A percentile compares a stretch with the other conserved stretches of the same genome.
Evolutionary conservation across 257 asterid genomes (phyloP).

Genomic region (Fraxinus excelsior): DNA sequence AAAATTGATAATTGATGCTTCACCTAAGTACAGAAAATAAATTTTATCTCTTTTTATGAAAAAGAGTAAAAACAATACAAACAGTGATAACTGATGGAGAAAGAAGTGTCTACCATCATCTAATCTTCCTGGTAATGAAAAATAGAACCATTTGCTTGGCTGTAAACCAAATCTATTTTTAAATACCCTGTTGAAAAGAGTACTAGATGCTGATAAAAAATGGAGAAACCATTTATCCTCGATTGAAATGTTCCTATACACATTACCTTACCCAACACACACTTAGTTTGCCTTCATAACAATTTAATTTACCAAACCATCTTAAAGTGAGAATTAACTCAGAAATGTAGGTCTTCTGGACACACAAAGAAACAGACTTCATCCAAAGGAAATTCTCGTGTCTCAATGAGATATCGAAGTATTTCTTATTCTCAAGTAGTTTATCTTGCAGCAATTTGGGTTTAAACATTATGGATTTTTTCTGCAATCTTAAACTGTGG

Average conservation of each 20-base stretch:
- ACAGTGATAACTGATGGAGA: neutral
- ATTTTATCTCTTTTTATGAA: neutral
- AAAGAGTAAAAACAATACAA: neutral
- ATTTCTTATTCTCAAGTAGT: neutral
- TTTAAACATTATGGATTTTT: neutral
- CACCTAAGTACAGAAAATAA: neutral
- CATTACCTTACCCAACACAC: neutral
- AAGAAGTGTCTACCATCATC: conserved; percentile 1
- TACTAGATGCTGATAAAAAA: neutral
- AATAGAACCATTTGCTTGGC: neutral
- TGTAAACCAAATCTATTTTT: neutral
- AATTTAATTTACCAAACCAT: neutral
- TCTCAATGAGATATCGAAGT: neutral
- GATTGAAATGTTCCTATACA: neutral
- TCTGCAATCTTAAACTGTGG: neutral
- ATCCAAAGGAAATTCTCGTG: neutral
- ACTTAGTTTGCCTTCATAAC: neutral
- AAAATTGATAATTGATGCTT: neutral
- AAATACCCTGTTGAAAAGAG: neutral
- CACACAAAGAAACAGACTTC: neutral
- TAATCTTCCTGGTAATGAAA: neutral
- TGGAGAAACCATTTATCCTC: neutral
- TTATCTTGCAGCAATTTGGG: neutral
- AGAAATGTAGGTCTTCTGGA: neutral
- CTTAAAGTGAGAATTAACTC: neutral